phyloP scores from a whole-genome alignment of 2,329 filamentous ascomycete genomes.

The Sphaerulina musiva region DNA sequence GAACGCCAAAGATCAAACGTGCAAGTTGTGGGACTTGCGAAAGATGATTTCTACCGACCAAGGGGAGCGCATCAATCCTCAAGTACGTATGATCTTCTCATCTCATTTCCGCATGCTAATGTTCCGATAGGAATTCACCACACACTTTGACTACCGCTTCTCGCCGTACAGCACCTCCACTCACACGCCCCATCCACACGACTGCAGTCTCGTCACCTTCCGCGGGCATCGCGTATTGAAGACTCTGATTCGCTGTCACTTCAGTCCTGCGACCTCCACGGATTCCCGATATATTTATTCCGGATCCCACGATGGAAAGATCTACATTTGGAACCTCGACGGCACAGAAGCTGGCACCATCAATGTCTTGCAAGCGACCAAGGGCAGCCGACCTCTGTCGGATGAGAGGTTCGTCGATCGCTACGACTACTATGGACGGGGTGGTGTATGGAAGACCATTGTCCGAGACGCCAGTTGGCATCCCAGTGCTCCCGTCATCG shows the following conservation, averaged over 20 bases:
- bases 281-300: slow-evolving; percentile 90
- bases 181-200: slow-evolving; percentile 69
- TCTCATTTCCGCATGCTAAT: neutral
- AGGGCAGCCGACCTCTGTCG: slow-evolving; percentile 52
- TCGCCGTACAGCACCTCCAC: slow-evolving; percentile 58
- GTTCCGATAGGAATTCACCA: slow-evolving; percentile 45
- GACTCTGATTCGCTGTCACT: slow-evolving; percentile 91
- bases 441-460: slow-evolving; percentile 63
- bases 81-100: slow-evolving; percentile 18
- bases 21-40: slow-evolving; percentile 93
- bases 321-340: slow-evolving; percentile 91
- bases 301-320: slow-evolving; percentile 80
- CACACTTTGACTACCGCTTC: slow-evolving; percentile 69
- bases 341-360: slow-evolving; percentile 71
- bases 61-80: slow-evolving; percentile 52
- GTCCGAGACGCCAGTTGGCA: slow-evolving; percentile 90
- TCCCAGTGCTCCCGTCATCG: slow-evolving; percentile 73
- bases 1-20: slow-evolving; percentile 93
- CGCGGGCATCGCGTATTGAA: slow-evolving; percentile 81
- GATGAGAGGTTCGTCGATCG: slow-evolving; percentile 49
- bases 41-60: slow-evolving; percentile 73
- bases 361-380: slow-evolving; percentile 67
- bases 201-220: slow-evolving; percentile 91
- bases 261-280: slow-evolving; percentile 77
- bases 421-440: slow-evolving; percentile 53